Base-by-base conservation (phyloP, 2,329 filamentous ascomycete species). In the Pestalotiopsis sp. region DNA sequence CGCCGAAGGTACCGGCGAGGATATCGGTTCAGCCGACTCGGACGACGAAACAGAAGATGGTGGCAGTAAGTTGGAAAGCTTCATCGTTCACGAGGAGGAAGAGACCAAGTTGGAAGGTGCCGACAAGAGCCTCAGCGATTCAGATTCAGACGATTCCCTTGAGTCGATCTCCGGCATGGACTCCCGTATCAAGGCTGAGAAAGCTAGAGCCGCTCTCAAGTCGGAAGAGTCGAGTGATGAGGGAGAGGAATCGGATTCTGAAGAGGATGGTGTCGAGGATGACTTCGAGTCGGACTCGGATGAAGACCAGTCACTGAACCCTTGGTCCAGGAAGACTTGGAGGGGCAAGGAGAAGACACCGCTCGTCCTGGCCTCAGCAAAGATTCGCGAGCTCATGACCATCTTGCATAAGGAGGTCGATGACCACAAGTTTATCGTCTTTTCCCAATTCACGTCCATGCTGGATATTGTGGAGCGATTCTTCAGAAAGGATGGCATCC, bases 401-500 rank as follows among this genome's bases (percentile, higher is more conserved):
- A 92, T 99, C 64, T 87, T 99, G 9, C 87, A 90, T 71, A 88
- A 88, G 58, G 96, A 99, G 79, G 90, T 90, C 0, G 83, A 86
- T 1, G 85, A 94, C 68, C 93, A 97, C 85, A 99, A 99, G 78
- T 97, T 97, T 77, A 99, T 99, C 75, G 94, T 99, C 71, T 99
- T 99, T 81, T 97, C 94, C 1, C 94, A 98, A 75, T 99, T 99
- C 81, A 99, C 96, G 0, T 96, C 94, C 0, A 99, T 99, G 96
- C 89, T 99, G 59, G 93, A 98, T 81, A 89, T 98, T 35, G 90
- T 99, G 70, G 94, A 98, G 77, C 96, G 96, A 2, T 98, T 98
- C 80, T 85, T 99, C 68, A 85, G 86, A 59, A 86, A 89, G 62
- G 89, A 91, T 14, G 88, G 89, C 14, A 91, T 97, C 78, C 87